Base-by-base conservation (phyloP, 805 yeast genomes). In the Wickerhamiella brachini region DNA sequence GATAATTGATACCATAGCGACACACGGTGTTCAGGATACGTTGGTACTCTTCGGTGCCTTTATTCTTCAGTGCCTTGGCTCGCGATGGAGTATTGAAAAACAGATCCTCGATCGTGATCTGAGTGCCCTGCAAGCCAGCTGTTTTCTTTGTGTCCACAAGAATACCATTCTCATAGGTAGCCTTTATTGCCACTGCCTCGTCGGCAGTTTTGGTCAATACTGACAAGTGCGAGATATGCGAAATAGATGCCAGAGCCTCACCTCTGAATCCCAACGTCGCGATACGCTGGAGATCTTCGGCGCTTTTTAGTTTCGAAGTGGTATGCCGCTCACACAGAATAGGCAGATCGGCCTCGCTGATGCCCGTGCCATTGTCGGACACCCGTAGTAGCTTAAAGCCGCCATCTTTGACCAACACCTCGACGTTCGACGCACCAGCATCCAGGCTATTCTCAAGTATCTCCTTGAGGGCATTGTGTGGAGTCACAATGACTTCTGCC, bases 191-290 rank as follows among this genome's bases (percentile, higher is more conserved):
- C 60, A 86, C 75, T 0, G 74, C 68, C 1, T 80, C 75, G 0
- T 68, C 73, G 6, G 57, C 60, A 0, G 84, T 78, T 65, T 85
- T 88, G 0, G 97, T 85, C 1, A 81, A 74, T 5, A 93, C 94
- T 0, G 86, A 74, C 1, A 93, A 69, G 52, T 88, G 82, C 0
- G 97, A 75, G 20, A 93, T 82, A 61, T 90, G 96, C 0, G 96
- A 87, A 7, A 93, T 89, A 62, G 93, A 81, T 1, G 97, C 96
- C 47, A 93, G 70, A 0, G 98, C 98, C 65, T 93, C 98, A 15
- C 98, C 98, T 51, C 98, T 73, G 64, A 93, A 93, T 4, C 98
- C 98, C 64, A 87, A 87, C 0, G 97, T 89, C 21, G 76, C 69
- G 22, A 93, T 77, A 3, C 73, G 64, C 48, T 71, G 69, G 52